Base-by-base conservation (phyloP, 23 red algal genomes). In the Cyanidiococcus yangmingshanensis region DNA sequence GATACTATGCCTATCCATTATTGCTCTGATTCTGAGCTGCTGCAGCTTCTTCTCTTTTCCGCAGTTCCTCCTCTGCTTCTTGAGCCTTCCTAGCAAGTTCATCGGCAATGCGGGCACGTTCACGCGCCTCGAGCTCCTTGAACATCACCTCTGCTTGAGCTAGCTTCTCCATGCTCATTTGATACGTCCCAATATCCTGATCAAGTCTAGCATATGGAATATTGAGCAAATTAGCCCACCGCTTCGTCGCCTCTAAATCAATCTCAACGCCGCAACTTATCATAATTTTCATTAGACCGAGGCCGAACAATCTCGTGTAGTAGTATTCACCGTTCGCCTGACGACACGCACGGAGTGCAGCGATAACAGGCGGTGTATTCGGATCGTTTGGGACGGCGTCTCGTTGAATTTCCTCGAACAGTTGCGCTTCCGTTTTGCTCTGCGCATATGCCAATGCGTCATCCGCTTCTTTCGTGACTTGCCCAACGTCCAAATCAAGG, bases 221-320 rank as follows among this genome's bases (percentile, higher is more conserved):
- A 36, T 57, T 17, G 39, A 81, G 32, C 38, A 58, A 35, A 12
- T 67, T 32, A 35, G 78, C 78, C 78, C 78, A 81, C 7, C n/a
- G 36, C 0, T 24, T 1, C 37, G 37, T 39, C 39, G 36, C 1
- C 40, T 81, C 38, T 33, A 71, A 26, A 17, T 24, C 67, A 7
- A 58, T 37, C 40, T 81, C 40, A 18, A 71, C 45, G 17, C 25
- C n/a, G 40, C 39, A 57, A 2, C 38, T 21, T 35, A 37, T 37
- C 78, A 81, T 81, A 34, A 81, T 40, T 25, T 58, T 50, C 12
- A 81, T 58, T 30, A 81, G 35, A 29, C 78, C 78, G 7, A 81
- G 37, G 1, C 78, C 78, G 40, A 81, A 81, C 0, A 50, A 37
- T 35, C 78, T 40, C 39, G 58, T 50, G 78, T 81, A 81, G 63